Percentiles rank a stretch among this genome's conserved stretches.
Evolutionary conservation across 306 rosid genomes (phyloP).

Genomic region (Chamaecrista fasciculata): DNA sequence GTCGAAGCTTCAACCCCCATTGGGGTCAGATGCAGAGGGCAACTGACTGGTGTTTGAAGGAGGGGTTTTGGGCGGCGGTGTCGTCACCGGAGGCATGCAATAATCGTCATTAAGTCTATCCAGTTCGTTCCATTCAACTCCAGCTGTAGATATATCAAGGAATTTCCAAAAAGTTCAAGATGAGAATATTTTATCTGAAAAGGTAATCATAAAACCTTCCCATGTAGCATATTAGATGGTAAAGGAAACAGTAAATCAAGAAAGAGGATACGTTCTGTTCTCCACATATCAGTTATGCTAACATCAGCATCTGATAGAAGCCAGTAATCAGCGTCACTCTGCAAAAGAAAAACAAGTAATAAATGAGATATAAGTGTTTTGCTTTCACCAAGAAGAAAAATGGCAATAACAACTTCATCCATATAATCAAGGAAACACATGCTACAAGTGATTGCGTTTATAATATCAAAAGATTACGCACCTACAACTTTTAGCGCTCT

Average conservation of each 20-base stretch:
- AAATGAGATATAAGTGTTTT: slow-evolving; percentile 20
- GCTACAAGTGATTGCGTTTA: slow-evolving; percentile 4
- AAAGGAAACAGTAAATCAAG: neutral
- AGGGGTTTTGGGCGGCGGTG: slow-evolving; percentile 42
- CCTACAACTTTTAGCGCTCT: neutral
- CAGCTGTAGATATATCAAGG: slow-evolving; percentile 60
- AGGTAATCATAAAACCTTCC: slow-evolving; percentile 23
- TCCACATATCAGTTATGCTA: slow-evolving; percentile 95
- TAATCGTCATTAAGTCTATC: slow-evolving; percentile 56
- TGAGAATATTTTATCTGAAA: neutral
- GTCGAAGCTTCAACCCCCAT: slow-evolving; percentile 43
- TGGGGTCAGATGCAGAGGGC: slow-evolving; percentile 49
- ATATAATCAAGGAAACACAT: slow-evolving; percentile 2
- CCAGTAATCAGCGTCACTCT: slow-evolving; percentile 97
- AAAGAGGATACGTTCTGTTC: slow-evolving; percentile 64
- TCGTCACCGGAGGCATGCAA: slow-evolving; percentile 33
- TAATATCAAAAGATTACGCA: neutral
- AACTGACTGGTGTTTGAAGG: slow-evolving; percentile 44
- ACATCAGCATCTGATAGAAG: slow-evolving; percentile 83
- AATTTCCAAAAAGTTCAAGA: slow-evolving; percentile 25
- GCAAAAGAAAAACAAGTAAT: slow-evolving; percentile 24
- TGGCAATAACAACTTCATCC: neutral
- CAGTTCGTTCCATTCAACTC: slow-evolving; percentile 74
- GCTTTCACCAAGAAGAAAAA: slow-evolving; percentile 15
- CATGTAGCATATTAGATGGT: no score